Evolutionary conservation across 805 yeast species (phyloP), one percentile per base, ranked within the genome.

Genomic region (Ascoidea asiatica): DNA sequence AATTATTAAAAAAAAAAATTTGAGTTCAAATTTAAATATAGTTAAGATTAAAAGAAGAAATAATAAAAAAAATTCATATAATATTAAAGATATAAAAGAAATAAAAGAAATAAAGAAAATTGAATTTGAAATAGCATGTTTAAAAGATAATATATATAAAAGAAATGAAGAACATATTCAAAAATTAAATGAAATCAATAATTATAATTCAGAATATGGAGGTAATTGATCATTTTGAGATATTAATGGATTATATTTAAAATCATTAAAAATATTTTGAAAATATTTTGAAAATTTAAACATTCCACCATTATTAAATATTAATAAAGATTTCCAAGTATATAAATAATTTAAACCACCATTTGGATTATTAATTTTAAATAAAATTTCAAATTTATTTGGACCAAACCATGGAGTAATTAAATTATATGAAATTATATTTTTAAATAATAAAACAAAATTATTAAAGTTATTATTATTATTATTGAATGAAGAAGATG

Each of bases 161-260:
- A n/a, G n/a, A n/a, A n/a, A n/a, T n/a, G n/a, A n/a, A n/a, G n/a
- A n/a, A n/a, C n/a, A n/a, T n/a, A n/a, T n/a, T n/a, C n/a, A n/a
- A n/a, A n/a, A n/a, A 13, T 50, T 49, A n/a, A 46, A 51, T 33
- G 48, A 48, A 6, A 51, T 51, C 5, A 49, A 53, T 7, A 49
- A 50, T 19, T 39, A 48, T 17, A 39, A 41, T 37, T 43, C 53
- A 13, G 51, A 50, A 37, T 50, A 46, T 21, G 48, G 40, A n/a
- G 48, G 46, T 17, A 48, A 40, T 38, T 23, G 48, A 19, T 39
- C 44, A 2, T 42, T 46, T 15, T 29, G 35, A 29, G 15, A 8
- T 6, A 20, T 7, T 18, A 38, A 35, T 22, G 42, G 46, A 33
- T 33, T 17, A 23, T 50, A 43, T 21, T 43, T 47, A 15, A 41